Base-by-base conservation (phyloP, 768 basidiomycete species). In the Mycena maculata region DNA sequence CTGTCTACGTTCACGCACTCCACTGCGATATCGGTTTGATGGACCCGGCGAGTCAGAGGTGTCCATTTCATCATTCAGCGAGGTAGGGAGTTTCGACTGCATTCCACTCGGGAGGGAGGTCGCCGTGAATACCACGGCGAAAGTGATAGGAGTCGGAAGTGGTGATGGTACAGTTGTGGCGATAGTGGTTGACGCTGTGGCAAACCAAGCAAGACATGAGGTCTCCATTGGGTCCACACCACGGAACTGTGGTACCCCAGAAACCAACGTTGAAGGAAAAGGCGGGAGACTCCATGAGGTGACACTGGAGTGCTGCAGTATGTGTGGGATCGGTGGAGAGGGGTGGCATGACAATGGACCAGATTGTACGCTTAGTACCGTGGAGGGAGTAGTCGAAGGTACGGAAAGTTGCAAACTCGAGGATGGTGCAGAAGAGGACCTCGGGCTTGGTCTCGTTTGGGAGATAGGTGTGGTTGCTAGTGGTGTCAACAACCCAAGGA, bases 211-310 rank as follows among this genome's bases (percentile, higher is more conserved):
- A 54, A 16, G 50, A 52, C 50, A 52, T 52, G 50, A 52, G 50
- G 18, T 52, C 50, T 20, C 50, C 50, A 15, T 33, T 52, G 50
- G 28, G 20, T n/a, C n/a, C n/a, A 33, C 50, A 28, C 50, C 50
- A 52, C 31, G 50, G 50, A 9, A 30, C 28, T 11, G 45, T 28
- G 9, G 28, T 52, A 20, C 50, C 50, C 18, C 12, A 25, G 23
- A 52, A 52, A 6, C 30, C 50, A n/a, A 52, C 50, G 12, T 52
- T 16, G 18, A 52, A 33, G 12, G 30, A 30, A n/a, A 52, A 52
- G 50, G 13, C 50, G 28, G 50, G 50, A 5, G 45, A 47, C 28
- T 52, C 50, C 50, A 52, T 52, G 50, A 52, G 50, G 50, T 52
- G 50, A 6, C 50, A 28, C 28, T 33, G 50, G 28, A 52, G 18